These are phyloP conservation scores for Fusarium sulawesiense DNA, from an alignment of 2,329 filamentous ascomycete genomes.

Conservation along the genomic window DNA sequence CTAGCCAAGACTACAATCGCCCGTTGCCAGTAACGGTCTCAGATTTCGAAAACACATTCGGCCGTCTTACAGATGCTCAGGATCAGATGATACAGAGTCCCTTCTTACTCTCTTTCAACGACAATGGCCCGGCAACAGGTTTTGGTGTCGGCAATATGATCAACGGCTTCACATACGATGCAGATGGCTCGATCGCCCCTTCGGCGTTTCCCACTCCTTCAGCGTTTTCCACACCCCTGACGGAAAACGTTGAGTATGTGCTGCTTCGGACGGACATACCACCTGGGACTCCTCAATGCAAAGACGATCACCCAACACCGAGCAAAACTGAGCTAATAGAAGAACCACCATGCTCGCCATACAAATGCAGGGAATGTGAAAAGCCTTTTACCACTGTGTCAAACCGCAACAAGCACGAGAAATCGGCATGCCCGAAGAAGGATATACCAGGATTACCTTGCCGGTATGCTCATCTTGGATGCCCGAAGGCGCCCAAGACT, in stretches of 20 bases:
- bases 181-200: background rate
- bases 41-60: background rate
- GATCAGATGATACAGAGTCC: background rate
- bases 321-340: slow-evolving; percentile 16
- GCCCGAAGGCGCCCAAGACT: slow-evolving; percentile 43
- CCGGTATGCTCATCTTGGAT: slow-evolving; percentile 38
- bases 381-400: slow-evolving; percentile 48
- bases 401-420: slow-evolving; percentile 50
- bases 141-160: background rate
- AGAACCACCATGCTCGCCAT: slow-evolving; percentile 18
- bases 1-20: background rate
- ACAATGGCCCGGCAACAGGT: background rate
- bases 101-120: background rate
- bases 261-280: background rate
- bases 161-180: background rate
- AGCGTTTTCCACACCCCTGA: background rate
- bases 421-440: slow-evolving; percentile 43
- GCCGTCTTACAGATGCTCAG: background rate
- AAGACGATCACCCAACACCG: background rate
- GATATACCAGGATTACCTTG: slow-evolving; percentile 43
- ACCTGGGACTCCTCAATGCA: background rate
- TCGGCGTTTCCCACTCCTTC: background rate
- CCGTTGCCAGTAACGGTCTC: background rate
- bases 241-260: background rate
- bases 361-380: slow-evolving; percentile 40